These are phyloP conservation scores for Hypoxylon sp. DNA, from an alignment of 2,329 filamentous ascomycete species.

Conservation along the genomic window DNA sequence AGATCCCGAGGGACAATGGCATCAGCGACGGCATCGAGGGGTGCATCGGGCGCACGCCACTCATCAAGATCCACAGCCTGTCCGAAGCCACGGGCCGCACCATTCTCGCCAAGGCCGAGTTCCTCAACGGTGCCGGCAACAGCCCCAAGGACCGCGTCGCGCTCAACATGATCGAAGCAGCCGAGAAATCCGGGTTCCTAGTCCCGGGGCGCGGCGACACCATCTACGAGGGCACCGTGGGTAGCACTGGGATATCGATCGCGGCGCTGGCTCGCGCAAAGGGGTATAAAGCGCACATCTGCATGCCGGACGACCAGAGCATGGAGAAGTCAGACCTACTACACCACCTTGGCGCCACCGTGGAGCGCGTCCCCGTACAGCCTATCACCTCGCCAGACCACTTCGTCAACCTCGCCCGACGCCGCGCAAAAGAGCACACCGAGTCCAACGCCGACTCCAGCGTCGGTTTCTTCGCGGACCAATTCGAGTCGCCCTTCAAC, in stretches of 20 bases:
- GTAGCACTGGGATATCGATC: constrained; percentile 94
- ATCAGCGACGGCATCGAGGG: constrained; percentile 87
- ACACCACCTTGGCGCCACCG: constrained; percentile 88
- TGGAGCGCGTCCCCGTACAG: constrained; percentile 90
- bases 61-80: constrained; percentile 87
- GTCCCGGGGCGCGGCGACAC: constrained; percentile 87
- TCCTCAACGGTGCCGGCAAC: constrained; percentile 93
- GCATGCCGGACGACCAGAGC: constrained; percentile 94
- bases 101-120: constrained; percentile 95
- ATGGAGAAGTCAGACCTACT: constrained; percentile 91
- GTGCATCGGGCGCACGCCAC: constrained; percentile 92
- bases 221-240: constrained; percentile 97
- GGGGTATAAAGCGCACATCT: constrained; percentile 94
- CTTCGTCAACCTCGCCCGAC: constrained; percentile 91
- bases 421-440: constrained; percentile 81
- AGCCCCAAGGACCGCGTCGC: constrained; percentile 97
- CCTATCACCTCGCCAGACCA: constrained; percentile 94
- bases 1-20: constrained; percentile 45
- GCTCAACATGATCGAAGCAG: constrained; percentile 85
- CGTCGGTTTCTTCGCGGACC: constrained; percentile 92
- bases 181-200: constrained; percentile 82
- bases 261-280: constrained; percentile 88
- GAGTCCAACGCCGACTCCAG: constrained; percentile 69
- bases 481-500: constrained; percentile 94
- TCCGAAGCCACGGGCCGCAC: constrained; percentile 88